Percentiles rank a stretch among this genome's conserved stretches.
These are phyloP conservation scores for Acanthamoeba sp. DNA, from an alignment of 208 protist species.

Conservation along the genomic window DNA sequence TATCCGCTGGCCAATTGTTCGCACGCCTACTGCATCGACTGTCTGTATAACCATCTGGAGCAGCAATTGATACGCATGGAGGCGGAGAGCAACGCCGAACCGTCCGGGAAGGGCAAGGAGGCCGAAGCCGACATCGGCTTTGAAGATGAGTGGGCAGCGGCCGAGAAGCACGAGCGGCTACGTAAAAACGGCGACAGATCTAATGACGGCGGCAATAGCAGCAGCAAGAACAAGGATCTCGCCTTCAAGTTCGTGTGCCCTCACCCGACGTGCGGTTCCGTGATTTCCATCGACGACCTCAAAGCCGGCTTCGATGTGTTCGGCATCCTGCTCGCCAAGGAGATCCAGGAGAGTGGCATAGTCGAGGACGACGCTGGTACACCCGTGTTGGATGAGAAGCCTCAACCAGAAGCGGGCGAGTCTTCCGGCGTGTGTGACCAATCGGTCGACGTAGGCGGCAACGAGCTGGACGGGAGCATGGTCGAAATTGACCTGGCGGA, in stretches of 20 bases:
- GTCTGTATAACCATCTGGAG: slow-evolving; percentile 28
- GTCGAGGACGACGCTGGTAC: background rate
- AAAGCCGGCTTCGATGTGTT: slow-evolving; percentile 40
- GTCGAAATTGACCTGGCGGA: background rate
- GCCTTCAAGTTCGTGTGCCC: slow-evolving; percentile 36
- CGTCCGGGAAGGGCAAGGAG: background rate
- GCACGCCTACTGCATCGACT: slow-evolving; percentile 31
- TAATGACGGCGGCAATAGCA: background rate
- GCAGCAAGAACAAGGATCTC: background rate
- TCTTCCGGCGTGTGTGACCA: no score
- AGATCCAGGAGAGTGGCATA: background rate
- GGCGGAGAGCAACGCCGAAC: background rate
- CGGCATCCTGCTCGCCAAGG: background rate
- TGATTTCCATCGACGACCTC: background rate
- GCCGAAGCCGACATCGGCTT: background rate
- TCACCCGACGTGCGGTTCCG: background rate
- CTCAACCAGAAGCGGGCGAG: no score
- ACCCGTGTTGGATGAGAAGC: no score
- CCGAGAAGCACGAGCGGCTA: background rate
- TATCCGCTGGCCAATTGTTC: background rate
- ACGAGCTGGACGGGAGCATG: no score
- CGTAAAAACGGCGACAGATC: no score
- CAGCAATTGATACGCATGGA: background rate
- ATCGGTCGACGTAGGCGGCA: no score
- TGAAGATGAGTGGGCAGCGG: background rate